These are phyloP conservation scores for Suaeda aralocaspica DNA, from an alignment of 148 eudicot species.

Conservation along the genomic window DNA sequence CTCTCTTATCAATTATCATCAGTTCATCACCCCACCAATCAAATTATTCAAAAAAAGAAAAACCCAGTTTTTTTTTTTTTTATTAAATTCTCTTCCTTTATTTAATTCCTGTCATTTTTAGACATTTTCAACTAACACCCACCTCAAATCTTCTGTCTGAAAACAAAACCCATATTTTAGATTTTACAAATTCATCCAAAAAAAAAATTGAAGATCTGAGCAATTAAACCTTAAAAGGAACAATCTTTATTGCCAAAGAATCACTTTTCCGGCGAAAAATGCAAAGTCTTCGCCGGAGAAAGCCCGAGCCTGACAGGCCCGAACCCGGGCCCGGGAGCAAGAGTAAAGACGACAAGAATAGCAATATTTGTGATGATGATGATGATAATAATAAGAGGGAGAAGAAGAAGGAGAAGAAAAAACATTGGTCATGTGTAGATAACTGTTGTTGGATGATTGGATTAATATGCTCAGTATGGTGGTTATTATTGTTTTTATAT, in stretches of 20 bases:
- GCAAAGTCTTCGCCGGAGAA: conserved; percentile 36
- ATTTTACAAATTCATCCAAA: no score
- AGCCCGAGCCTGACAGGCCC: neutral
- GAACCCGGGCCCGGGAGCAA: conserved; percentile 10
- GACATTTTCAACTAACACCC: conserved; percentile 15
- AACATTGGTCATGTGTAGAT: conserved; percentile 61
- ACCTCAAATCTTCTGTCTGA: neutral
- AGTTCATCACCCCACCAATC: neutral
- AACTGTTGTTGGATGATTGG: conserved; percentile 82
- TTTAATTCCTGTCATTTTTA: no score
- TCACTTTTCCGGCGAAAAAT: neutral
- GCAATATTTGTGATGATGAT: conserved; percentile 1
- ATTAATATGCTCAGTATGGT: conserved; percentile 62
- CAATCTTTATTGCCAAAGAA: neutral
- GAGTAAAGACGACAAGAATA: neutral
- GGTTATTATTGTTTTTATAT: conserved; percentile 58
- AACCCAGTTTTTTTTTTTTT: no score
- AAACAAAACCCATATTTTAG: neutral
- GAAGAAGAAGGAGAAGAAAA: conserved; percentile 16
- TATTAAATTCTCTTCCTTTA: no score
- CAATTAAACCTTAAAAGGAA: neutral
- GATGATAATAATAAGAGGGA: neutral
- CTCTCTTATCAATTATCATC: neutral
- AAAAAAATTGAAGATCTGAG: neutral
- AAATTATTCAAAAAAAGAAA: neutral